phyloP scores from a whole-genome alignment of 2,329 filamentous ascomycete species.

The Lachnum nothofagi region DNA sequence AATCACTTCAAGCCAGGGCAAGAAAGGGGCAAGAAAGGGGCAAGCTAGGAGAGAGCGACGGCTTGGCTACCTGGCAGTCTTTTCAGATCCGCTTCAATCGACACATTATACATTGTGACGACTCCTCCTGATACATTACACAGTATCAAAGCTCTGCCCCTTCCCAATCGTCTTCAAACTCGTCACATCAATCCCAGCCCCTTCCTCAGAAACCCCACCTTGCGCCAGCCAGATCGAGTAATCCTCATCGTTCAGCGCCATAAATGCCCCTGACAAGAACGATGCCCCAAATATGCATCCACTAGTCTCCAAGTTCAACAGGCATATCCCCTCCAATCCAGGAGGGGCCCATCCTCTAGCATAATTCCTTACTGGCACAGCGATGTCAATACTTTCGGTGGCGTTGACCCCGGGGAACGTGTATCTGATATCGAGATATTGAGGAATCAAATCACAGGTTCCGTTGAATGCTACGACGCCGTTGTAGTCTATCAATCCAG shows the following conservation, averaged over 20 bases:
- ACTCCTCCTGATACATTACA: too few species aligned
- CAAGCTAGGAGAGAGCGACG: too few species aligned
- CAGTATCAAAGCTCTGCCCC: constrained; percentile 6
- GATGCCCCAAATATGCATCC: constrained; percentile 32
- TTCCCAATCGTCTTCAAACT: constrained; percentile 8
- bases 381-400: constrained; percentile 26
- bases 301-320: constrained; percentile 27
- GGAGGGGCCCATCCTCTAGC: constrained; percentile 26
- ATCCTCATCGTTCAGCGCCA: constrained; percentile 33
- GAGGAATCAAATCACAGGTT: constrained; percentile 30
- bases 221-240: constrained; percentile 33
- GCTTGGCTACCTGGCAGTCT: too few species aligned
- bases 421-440: constrained; percentile 26
- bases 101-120: too few species aligned
- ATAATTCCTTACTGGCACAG: constrained; percentile 32
- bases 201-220: constrained; percentile 30
- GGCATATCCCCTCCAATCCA: constrained; percentile 22
- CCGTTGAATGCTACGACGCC: too few species aligned
- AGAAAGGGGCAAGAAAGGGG: too few species aligned
- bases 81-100: too few species aligned
- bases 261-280: constrained; percentile 32
- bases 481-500: constrained; percentile 26
- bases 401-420: constrained; percentile 25
- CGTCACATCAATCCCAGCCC: constrained; percentile 7
- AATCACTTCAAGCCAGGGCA: too few species aligned